phyloP scores from a whole-genome alignment of 1,284 basidiomycete species.

The Ceratobasidium sp. region DNA sequence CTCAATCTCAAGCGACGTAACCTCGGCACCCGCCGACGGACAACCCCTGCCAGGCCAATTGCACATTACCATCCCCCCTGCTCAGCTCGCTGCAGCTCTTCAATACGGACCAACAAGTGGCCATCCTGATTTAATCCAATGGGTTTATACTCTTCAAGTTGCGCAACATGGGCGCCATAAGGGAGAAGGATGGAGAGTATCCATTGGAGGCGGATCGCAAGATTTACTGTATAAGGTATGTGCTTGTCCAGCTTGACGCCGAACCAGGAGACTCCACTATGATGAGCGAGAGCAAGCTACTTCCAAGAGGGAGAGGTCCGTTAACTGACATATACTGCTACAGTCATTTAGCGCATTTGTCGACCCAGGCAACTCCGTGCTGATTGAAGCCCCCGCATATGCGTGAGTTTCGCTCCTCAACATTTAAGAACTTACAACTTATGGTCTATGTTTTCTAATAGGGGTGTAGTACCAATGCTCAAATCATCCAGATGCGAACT shows the following conservation, averaged over 20 bases:
- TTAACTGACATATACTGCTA: not conserved
- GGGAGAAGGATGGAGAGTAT: conserved; percentile 71
- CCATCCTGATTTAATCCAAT: conserved; percentile 64
- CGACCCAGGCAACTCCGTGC: conserved; percentile 82
- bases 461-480: conserved; percentile 74
- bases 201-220: conserved; percentile 85
- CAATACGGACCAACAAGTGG: conserved; percentile 86
- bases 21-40: conserved; percentile 55
- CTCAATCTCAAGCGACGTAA: not conserved
- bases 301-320: not conserved
- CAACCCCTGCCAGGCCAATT: conserved; percentile 52
- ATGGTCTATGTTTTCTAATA: conserved; percentile 49
- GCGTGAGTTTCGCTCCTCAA: conserved; percentile 61
- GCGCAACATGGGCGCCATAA: conserved; percentile 66
- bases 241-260: conserved; percentile 49
- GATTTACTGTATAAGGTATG: conserved; percentile 85
- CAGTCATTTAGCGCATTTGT: conserved; percentile 58
- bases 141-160: conserved; percentile 76
- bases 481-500: conserved; percentile 66
- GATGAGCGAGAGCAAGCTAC: not conserved
- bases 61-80: conserved; percentile 63
- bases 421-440: not conserved
- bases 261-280: not conserved
- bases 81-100: conserved; percentile 68
- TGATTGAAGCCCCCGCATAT: conserved; percentile 90